Evolutionary conservation across 495 filamentous ascomycete genomes (phyloP).

Genomic region (Stereocaulon alpinum): DNA sequence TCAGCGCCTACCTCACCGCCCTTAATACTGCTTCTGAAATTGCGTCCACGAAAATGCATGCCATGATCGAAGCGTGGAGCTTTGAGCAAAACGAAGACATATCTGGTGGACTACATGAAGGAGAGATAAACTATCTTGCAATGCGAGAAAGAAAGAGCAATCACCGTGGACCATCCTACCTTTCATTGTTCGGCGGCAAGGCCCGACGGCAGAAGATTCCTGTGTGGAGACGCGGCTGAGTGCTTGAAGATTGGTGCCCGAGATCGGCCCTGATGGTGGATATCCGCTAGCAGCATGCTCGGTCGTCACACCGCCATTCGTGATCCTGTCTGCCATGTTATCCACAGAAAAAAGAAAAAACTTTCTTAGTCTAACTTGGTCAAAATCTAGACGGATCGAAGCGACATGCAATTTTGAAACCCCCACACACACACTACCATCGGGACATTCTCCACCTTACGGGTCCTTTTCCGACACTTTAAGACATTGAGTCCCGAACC

Average conservation of each 20-base stretch:
- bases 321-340: background rate
- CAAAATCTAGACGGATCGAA: background rate
- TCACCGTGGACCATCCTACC: too few species aligned
- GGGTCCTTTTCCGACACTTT: background rate
- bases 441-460: background rate
- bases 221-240: too few species aligned
- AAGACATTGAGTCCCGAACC: conserved; percentile 1
- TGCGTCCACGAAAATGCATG: too few species aligned
- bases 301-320: conserved; percentile 7
- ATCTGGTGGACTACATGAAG: too few species aligned
- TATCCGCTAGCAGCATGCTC: background rate
- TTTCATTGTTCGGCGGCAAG: too few species aligned
- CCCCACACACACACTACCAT: background rate
- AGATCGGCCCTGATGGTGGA: background rate
- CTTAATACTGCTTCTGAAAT: too few species aligned
- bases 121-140: too few species aligned
- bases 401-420: background rate
- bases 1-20: too few species aligned
- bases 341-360: background rate
- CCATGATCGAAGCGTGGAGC: too few species aligned
- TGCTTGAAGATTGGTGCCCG: background rate
- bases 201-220: too few species aligned
- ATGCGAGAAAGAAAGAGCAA: too few species aligned
- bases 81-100: too few species aligned
- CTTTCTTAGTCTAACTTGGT: conserved; percentile 4